These are phyloP conservation scores for Cymbopogon citratus DNA, from an alignment of 176 grass and related monocot species.

Conservation along the genomic window DNA sequence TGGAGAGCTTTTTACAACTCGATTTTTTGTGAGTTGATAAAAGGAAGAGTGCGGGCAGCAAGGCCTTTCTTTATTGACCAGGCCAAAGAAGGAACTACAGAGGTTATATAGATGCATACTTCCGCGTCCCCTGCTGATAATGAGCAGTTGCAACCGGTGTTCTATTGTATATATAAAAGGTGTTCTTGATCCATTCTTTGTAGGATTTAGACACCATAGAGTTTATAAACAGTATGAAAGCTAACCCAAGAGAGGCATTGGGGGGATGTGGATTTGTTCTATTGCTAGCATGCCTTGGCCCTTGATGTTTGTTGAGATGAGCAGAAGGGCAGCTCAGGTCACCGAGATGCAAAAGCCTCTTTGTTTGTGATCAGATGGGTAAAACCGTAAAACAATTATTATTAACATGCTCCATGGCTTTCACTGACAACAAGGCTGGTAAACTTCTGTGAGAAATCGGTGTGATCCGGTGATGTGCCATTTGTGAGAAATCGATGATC, in stretches of 20 bases:
- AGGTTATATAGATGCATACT: constrained; percentile 45
- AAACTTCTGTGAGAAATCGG: not conserved
- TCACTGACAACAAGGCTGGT: constrained; percentile 14
- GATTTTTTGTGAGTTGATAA: constrained; percentile 80
- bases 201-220: constrained; percentile 70
- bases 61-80: constrained; percentile 60
- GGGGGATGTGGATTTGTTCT: constrained; percentile 27
- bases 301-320: constrained; percentile 35
- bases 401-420: constrained; percentile 29
- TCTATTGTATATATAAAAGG: constrained; percentile 78
- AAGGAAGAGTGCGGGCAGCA: constrained; percentile 33
- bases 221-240: constrained; percentile 32
- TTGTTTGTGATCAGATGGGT: constrained; percentile 19
- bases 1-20: constrained; percentile 63
- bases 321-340: not conserved
- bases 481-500: no score
- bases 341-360: constrained; percentile 6
- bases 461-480: not conserved
- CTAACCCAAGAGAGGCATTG: constrained; percentile 34
- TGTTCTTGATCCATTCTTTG: constrained; percentile 87
- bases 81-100: constrained; percentile 50
- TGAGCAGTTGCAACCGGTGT: constrained; percentile 50
- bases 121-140: constrained; percentile 36
- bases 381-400: not conserved
- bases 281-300: constrained; percentile 7